Base-by-base conservation (phyloP, 805 yeast species). In the Teunomyces barrocoloradensis region DNA sequence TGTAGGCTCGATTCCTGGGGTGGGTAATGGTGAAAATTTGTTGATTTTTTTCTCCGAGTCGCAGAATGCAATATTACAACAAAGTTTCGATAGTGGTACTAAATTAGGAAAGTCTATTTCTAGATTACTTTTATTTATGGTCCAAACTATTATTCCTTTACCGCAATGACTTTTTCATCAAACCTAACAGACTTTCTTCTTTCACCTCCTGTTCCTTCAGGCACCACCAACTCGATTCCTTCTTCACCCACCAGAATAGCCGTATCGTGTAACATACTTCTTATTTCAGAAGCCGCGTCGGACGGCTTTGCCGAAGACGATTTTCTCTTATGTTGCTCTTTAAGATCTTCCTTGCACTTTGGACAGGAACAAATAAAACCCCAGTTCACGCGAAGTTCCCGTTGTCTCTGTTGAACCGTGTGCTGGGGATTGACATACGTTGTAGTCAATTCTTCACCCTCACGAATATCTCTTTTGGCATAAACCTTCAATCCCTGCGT, bases 351-450 rank as follows among this genome's bases (percentile, higher is more conserved):
- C 55, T 78, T 76, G 64, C 96, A 89, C 52, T 85, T 78, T 10
- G 64, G 56, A 61, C 96, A 89, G 21, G 61, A 64, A 64, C 96
- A 89, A 15, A 77, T 58, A 62, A 89, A 89, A 3, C 96, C 96
- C 88, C 89, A 89, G 55, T 85, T 84, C 10, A 82, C 80, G 49
- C 91, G 66, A 42, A 89, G 68, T 52, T 79, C 82, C 52, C 85
- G 63, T 56, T 80, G 82, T 52, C 96, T 76, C 48, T 83, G 80
- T 40, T 75, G 79, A 6, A 83, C 78, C 2, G 81, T 78, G 55
- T 80, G 82, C 5, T 69, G 61, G 1, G 90, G 89, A 55, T 85
- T 81, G 1, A 87, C 87, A 56, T 89, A 89, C 2, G 85, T 74
- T 1, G 87, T 81, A 0, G 79, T 68, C 35, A 89, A 72, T 59